Evolutionary conservation across 352 stramenopile species (phyloP).

Genomic region (Poterioochromonas sp.): DNA sequence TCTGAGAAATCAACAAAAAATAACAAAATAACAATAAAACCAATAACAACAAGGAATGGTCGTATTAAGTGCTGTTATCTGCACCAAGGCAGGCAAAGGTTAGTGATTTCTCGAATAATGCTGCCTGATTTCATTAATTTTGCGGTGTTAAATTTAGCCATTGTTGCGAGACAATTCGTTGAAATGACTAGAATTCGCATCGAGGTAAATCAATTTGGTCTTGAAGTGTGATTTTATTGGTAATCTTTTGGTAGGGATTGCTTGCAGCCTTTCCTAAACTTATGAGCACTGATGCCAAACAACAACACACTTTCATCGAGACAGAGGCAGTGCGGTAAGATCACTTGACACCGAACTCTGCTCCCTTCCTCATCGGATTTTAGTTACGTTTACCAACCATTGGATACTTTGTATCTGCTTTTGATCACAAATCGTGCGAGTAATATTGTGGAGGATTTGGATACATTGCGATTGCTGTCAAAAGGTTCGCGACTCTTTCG

Average conservation of each 20-base stretch:
- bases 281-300: slow-evolving; percentile 68
- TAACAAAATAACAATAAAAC: too few relatives aligned
- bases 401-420: slow-evolving; percentile 94
- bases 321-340: slow-evolving; percentile 78
- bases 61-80: slow-evolving; percentile 85
- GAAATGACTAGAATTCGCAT: slow-evolving; percentile 96
- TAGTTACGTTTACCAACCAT: slow-evolving; percentile 94
- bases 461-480: slow-evolving; percentile 90
- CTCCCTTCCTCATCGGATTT: background rate
- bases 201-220: slow-evolving; percentile 56
- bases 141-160: slow-evolving; percentile 37
- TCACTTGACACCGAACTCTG: background rate
- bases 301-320: slow-evolving; percentile 98
- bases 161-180: slow-evolving; percentile 96
- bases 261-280: slow-evolving; percentile 97
- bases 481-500: slow-evolving; percentile 53
- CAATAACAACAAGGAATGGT: too few relatives aligned
- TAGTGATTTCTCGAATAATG: slow-evolving; percentile 37
- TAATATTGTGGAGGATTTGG: slow-evolving; percentile 98
- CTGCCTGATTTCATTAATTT: background rate
- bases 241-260: slow-evolving; percentile 59
- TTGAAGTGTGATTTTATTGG: background rate
- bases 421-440: slow-evolving; percentile 95
- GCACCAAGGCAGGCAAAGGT: slow-evolving; percentile 86
- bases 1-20: too few relatives aligned